Base-by-base conservation (phyloP, 2,329 filamentous ascomycete species). In the Claviceps arundinis region DNA sequence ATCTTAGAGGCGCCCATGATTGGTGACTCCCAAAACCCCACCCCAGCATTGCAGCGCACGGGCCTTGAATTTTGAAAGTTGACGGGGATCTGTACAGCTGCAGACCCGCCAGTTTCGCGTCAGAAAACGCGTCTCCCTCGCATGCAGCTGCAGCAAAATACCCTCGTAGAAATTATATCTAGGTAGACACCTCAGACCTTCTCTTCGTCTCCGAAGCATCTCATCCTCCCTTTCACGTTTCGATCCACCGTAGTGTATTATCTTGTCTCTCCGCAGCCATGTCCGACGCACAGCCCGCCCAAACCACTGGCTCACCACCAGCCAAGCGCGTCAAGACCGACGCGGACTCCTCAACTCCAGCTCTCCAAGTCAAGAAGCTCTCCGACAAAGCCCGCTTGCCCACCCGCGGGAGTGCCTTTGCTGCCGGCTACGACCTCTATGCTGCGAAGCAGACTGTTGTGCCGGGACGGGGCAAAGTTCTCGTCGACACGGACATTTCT, bases 361-460 rank as follows among this genome's bases (percentile, higher is more conserved):
- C 84, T 3, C 77, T 95, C 50, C 80, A 89, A 56, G 82, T 98
- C 70, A 91, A 96, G 77, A 89, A 94, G 69, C 83, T 97, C 54
- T 85, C 85, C 8, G 74, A 82, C 40, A 81, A 84, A 57, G 93
- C 85, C n/a, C 80, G 78, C 47, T 76, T 90, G 24, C 93, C 93
- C 11, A 97, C 89, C 0, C 83, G 91, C 52, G 93, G 93, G 59
- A 94, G 87, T 58, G 85, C 83, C 50, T 90, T 87, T 64, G 88
- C 93, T 1, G 93, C 93, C 1, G 93, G 93, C 38, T 97, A 97
- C 71, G 93, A 98, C 69, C 65, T 98, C 54, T 97, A 96, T 70
- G 85, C 82, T 50, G 80, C 89, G 2, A 80, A 81, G 62, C 80
- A 85, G 40, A 84, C 83, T 4, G 77, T 79, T 2, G 83, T 98